Percentiles rank a stretch among this genome's conserved stretches.
These are phyloP conservation scores for Penicillium subrubescens DNA, from an alignment of 495 filamentous ascomycete species.

Conservation along the genomic window DNA sequence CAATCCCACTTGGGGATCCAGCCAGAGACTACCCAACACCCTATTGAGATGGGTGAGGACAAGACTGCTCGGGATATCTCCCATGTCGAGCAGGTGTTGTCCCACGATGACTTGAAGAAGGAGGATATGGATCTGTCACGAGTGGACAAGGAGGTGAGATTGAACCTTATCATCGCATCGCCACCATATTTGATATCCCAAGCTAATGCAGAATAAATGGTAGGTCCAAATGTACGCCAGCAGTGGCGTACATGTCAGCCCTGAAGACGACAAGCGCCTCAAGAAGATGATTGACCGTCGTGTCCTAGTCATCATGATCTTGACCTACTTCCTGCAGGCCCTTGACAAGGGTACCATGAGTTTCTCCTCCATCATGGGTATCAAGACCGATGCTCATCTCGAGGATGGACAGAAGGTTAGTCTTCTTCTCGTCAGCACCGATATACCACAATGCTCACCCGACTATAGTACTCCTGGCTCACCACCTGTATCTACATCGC, in stretches of 20 bases:
- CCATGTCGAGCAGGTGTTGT: slow-evolving; percentile 51
- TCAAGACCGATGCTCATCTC: slow-evolving; percentile 56
- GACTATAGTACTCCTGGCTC: slow-evolving; percentile 53
- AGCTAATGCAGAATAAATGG: neutral
- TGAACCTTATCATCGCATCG: neutral
- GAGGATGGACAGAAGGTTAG: slow-evolving; percentile 50
- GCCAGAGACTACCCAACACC: neutral
- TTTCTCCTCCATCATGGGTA: slow-evolving; percentile 71
- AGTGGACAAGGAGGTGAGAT: slow-evolving; percentile 56
- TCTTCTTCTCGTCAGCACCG: neutral
- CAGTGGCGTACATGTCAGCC: slow-evolving; percentile 51
- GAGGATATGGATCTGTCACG: slow-evolving; percentile 56
- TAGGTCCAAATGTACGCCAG: slow-evolving; percentile 61
- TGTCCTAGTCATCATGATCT: slow-evolving; percentile 52
- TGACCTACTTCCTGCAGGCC: slow-evolving; percentile 69
- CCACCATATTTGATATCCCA: neutral
- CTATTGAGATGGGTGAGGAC: slow-evolving; percentile 18
- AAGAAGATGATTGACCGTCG: slow-evolving; percentile 57
- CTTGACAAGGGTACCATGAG: slow-evolving; percentile 72
- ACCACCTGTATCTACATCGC: slow-evolving; percentile 57
- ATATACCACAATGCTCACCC: neutral
- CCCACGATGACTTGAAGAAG: slow-evolving; percentile 40
- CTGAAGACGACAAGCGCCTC: slow-evolving; percentile 53
- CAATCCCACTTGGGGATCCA: slow-evolving; percentile 12
- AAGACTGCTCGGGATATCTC: slow-evolving; percentile 42